These are phyloP conservation scores for Nicotiana tomentosiformis DNA, from an alignment of 257 asterid genomes.

Conservation along the genomic window DNA sequence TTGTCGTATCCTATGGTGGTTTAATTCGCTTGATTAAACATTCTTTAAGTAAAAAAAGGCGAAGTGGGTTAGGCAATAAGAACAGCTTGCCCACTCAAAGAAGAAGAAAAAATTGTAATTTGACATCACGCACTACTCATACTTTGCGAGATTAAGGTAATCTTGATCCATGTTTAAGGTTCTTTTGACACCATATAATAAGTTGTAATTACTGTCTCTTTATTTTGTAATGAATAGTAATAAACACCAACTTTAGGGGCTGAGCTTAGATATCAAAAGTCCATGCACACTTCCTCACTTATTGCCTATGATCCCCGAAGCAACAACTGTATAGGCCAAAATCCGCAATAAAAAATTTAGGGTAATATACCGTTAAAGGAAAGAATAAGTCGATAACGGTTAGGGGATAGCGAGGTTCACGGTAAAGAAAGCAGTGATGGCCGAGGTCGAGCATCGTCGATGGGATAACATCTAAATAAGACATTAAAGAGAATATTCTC, in stretches of 20 bases:
- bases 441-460: no score
- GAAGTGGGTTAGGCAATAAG: conserved; percentile 10
- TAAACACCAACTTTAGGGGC: not conserved
- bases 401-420: no score
- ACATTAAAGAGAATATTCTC: no score
- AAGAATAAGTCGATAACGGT: no score
- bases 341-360: no score
- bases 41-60: not conserved
- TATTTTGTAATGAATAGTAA: not conserved
- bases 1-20: not conserved
- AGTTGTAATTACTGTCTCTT: not conserved
- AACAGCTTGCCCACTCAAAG: conserved; percentile 1
- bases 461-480: no score
- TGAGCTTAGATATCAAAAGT: not conserved
- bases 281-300: not conserved
- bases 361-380: no score
- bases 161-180: not conserved
- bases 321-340: not conserved
- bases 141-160: not conserved
- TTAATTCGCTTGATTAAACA: not conserved
- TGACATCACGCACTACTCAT: not conserved
- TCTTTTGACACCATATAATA: not conserved
- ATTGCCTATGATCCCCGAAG: not conserved
- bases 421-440: no score
- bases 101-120: not conserved